Evolutionary conservation across 73 alveolate genomes (phyloP), one percentile per base, ranked within the genome.

Genomic region (Paramecium caudatum): DNA sequence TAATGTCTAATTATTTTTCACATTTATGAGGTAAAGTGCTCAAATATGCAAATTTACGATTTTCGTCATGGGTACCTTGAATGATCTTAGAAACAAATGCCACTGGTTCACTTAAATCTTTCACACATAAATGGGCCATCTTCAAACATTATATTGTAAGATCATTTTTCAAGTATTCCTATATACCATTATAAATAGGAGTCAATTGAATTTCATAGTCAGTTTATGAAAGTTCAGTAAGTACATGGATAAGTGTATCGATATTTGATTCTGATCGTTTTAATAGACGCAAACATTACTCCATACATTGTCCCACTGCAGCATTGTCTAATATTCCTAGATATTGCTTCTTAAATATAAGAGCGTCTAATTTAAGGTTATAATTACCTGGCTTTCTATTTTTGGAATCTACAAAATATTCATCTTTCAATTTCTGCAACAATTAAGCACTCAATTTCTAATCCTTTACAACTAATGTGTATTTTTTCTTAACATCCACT

Each of bases 181-280:
- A 1, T 25, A 74, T 39, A 6, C 39, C 62, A 19, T 74, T 45
- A 41, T 37, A 47, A 4, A 74, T 74, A 3, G 62, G 23, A 17
- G 13, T 47, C 32, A 43, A 19, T 41, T 1, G 5, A 41, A 74
- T 74, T 15, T 74, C 88, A 74, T 27, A 41, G 16, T 74, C 10
- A 13, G 68, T 74, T 30, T 37, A 7, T 3, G 15, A 25, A 41
- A 74, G 43, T 74, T 41, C 62, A 4, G 25, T 17, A 3, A 65
- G 34, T 13, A 65, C 83, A 9, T 25, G 19, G 0, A 19, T 9
- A 19, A 74, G 43, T 3, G 88, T 74, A n/a, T 74, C 65, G 45
- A 74, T 41, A 45, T 74, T 74, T 74, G 17, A 74, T 41, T 74
- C 88, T 3, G 88, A 74, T 74, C 88, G n/a, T 13, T 37, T 36